Conservation (phyloP, 371 early-diverging fungal genomes). For the Mucor plumbeus region DNA sequence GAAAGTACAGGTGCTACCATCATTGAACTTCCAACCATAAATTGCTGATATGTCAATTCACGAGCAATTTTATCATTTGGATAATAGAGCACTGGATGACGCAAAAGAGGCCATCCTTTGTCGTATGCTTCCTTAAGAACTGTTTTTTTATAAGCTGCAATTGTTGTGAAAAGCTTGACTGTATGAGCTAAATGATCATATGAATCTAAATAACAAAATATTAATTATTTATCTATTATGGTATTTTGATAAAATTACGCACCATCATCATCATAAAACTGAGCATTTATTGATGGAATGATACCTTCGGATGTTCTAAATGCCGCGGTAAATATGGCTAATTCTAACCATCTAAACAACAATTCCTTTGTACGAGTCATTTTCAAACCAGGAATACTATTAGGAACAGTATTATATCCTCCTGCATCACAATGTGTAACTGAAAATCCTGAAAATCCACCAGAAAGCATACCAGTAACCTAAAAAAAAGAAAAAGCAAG, state of each 20-base stretch:
- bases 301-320: conserved; percentile 58
- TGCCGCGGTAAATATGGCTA: conserved; percentile 51
- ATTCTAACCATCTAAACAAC: conserved; percentile 59
- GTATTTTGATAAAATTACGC: background rate
- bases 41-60: conserved; percentile 43
- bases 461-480: conserved; percentile 50
- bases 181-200: conserved; percentile 45
- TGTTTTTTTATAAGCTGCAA: conserved; percentile 43
- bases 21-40: conserved; percentile 38
- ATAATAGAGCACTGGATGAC: conserved; percentile 57
- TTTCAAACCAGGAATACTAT: conserved; percentile 38
- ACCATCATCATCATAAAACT: conserved; percentile 60
- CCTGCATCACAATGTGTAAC: conserved; percentile 57
- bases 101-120: conserved; percentile 58
- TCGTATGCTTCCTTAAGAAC: conserved; percentile 52
- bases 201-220: conserved; percentile 29
- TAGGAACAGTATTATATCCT: conserved; percentile 48
- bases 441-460: conserved; percentile 55
- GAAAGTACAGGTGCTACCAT: conserved; percentile 45
- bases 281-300: conserved; percentile 54
- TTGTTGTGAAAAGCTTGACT: conserved; percentile 37
- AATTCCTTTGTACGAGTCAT: conserved; percentile 47
- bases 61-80: conserved; percentile 44
- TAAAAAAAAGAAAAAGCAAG: background rate
- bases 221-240: background rate